phyloP scores from a whole-genome alignment of 306 rosid species.

The Trichosanthes truncata region DNA sequence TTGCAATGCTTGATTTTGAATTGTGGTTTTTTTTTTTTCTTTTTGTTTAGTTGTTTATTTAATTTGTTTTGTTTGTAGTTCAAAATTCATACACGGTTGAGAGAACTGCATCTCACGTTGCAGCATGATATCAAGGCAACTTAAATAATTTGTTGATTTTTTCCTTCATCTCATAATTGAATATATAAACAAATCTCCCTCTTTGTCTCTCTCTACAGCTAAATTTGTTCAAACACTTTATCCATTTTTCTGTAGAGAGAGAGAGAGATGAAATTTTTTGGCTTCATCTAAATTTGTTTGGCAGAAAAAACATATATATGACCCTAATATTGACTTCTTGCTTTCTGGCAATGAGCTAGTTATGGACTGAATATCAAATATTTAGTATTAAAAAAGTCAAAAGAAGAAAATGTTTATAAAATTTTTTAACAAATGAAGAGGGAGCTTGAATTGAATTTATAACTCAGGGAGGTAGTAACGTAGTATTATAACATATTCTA shows the following conservation, averaged over 20 bases:
- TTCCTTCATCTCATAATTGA: neutral
- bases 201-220: neutral
- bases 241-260: too few relatives aligned
- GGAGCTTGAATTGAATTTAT: neutral
- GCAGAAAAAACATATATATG: neutral
- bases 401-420: neutral
- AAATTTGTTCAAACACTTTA: neutral
- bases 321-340: neutral
- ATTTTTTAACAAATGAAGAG: neutral
- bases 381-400: neutral
- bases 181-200: neutral
- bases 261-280: too few relatives aligned
- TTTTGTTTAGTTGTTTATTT: neutral
- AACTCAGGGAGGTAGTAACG: neutral
- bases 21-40: neutral
- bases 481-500: neutral
- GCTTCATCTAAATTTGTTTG: too few relatives aligned
- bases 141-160: neutral
- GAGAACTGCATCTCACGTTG: slow-evolving; percentile 12
- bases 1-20: neutral
- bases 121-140: neutral
- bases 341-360: neutral
- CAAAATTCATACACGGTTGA: neutral
- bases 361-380: neutral
- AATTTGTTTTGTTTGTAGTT: neutral